phyloP scores from a whole-genome alignment of 2,329 filamentous ascomycete species.

The Paecilomyces sp. region DNA sequence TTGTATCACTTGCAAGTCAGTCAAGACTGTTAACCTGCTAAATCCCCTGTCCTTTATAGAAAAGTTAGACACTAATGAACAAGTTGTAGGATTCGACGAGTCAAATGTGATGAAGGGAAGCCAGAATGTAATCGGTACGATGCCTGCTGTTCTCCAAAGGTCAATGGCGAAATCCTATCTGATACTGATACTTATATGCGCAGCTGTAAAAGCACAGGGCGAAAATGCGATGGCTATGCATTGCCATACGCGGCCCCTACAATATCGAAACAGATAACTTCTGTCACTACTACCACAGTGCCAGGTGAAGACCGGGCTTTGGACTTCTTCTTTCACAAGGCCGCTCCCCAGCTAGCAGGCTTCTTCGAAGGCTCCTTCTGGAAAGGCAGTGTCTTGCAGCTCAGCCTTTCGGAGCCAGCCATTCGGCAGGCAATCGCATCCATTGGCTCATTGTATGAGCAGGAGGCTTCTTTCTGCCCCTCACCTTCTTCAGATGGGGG shows the following conservation, averaged over 20 bases:
- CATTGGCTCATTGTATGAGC: conserved; percentile 58
- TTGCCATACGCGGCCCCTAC: neutral
- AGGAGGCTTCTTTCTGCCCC: conserved; percentile 36
- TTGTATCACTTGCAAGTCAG: conserved; percentile 63
- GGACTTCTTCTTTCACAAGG: conserved; percentile 43
- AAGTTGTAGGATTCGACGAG: conserved; percentile 30
- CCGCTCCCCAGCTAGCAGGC: conserved; percentile 57
- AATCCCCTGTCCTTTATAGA: neutral
- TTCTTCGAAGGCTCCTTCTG: conserved; percentile 63
- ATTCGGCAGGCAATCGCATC: conserved; percentile 61
- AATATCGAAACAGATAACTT: neutral
- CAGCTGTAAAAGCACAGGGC: neutral
- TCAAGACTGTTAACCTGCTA: conserved; percentile 9
- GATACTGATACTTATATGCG: neutral
- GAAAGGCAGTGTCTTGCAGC: conserved; percentile 55
- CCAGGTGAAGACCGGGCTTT: neutral
- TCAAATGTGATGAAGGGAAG: conserved; percentile 61
- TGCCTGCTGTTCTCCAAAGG: conserved; percentile 30
- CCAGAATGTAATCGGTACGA: conserved; percentile 55
- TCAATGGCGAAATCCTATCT: conserved; percentile 9
- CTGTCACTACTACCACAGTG: neutral
- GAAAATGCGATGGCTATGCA: neutral
- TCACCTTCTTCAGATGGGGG: conserved; percentile 13
- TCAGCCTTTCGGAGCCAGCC: conserved; percentile 55
- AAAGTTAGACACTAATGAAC: conserved; percentile 2